Percentiles rank a stretch among this genome's conserved stretches.
Evolutionary conservation across 805 yeast genomes (phyloP).

Genomic region (Komagataella mondaviorum): DNA sequence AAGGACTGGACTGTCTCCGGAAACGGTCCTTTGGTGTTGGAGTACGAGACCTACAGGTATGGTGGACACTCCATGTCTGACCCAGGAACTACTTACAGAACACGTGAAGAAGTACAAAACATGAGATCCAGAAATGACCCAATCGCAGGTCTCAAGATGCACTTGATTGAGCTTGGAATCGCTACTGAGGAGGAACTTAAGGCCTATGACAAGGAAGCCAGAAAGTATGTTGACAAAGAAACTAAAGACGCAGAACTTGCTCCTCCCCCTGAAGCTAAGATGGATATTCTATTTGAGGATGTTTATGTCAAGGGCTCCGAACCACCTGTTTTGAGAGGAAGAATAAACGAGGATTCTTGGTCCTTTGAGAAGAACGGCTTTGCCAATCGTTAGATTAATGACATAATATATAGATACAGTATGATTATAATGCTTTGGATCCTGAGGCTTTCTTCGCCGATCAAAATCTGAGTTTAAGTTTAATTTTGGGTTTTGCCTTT

Average conservation of each 20-base stretch:
- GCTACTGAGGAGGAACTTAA: constrained; percentile 94
- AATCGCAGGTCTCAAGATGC: constrained; percentile 88
- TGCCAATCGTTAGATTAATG: constrained; percentile 17
- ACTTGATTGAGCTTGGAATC: constrained; percentile 65
- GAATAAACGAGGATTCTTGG: constrained; percentile 95
- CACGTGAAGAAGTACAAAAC: constrained; percentile 98
- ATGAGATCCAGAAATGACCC: constrained; percentile 99
- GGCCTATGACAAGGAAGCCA: constrained; percentile 89
- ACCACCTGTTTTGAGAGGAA: constrained; percentile 87
- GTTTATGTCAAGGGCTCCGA: constrained; percentile 93
- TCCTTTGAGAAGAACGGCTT: constrained; percentile 23
- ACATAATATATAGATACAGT: background rate
- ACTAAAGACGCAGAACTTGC: constrained; percentile 87
- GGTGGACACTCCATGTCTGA: constrained; percentile 99
- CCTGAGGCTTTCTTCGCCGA: background rate
- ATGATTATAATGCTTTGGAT: background rate
- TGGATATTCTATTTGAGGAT: constrained; percentile 91
- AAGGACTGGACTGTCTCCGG: constrained; percentile 91
- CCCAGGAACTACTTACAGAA: constrained; percentile 99
- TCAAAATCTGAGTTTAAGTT: background rate
- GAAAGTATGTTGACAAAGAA: constrained; percentile 91
- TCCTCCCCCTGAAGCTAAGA: constrained; percentile 90
- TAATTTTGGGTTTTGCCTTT: background rate
- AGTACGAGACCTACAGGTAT: constrained; percentile 97
- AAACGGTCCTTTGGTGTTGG: constrained; percentile 92